A percentile compares a stretch with the other conserved stretches of the same genome.
These are phyloP conservation scores for Chlamydomonas sp. DNA, from an alignment of 139 green algal species.

Conservation along the genomic window DNA sequence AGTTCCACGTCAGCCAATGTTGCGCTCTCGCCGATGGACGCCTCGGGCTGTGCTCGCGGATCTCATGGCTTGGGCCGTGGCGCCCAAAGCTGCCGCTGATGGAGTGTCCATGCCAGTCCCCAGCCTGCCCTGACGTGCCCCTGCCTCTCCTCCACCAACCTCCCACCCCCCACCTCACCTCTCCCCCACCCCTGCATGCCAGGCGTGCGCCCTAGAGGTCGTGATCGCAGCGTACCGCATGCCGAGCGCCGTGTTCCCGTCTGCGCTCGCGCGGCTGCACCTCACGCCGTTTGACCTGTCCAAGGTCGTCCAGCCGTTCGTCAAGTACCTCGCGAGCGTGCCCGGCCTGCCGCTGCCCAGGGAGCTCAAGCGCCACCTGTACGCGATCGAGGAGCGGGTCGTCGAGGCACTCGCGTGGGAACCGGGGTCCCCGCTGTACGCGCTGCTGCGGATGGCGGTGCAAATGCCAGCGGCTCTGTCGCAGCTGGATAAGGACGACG, in stretches of 20 bases:
- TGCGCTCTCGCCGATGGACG: too few relatives aligned
- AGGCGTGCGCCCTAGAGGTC: constrained; percentile 26
- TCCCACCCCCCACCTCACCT: too few relatives aligned
- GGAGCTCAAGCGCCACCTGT: constrained; percentile 68
- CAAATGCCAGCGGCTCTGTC: not conserved
- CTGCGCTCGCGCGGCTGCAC: constrained; percentile 40
- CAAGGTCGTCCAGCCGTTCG: constrained; percentile 63
- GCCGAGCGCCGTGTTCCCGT: constrained; percentile 18
- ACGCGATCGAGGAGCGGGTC: constrained; percentile 62
- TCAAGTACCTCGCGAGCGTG: constrained; percentile 38
- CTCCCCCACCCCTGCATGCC: constrained; percentile 46
- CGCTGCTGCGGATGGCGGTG: constrained; percentile 20
- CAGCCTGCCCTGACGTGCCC: too few relatives aligned
- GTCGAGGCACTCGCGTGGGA: constrained; percentile 67
- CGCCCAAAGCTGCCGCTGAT: too few relatives aligned
- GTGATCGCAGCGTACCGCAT: constrained; percentile 50
- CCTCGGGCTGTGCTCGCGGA: too few relatives aligned
- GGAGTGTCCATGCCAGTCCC: too few relatives aligned
- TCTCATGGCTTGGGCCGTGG: too few relatives aligned
- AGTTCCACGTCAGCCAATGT: too few relatives aligned
- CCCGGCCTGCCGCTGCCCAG: constrained; percentile 25
- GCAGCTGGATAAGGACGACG: not conserved
- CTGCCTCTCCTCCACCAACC: too few relatives aligned
- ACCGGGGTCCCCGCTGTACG: constrained; percentile 54
- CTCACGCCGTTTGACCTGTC: constrained; percentile 70